These are phyloP conservation scores for Panaeolus cyanescens DNA, from an alignment of 768 basidiomycete genomes.

Conservation along the genomic window DNA sequence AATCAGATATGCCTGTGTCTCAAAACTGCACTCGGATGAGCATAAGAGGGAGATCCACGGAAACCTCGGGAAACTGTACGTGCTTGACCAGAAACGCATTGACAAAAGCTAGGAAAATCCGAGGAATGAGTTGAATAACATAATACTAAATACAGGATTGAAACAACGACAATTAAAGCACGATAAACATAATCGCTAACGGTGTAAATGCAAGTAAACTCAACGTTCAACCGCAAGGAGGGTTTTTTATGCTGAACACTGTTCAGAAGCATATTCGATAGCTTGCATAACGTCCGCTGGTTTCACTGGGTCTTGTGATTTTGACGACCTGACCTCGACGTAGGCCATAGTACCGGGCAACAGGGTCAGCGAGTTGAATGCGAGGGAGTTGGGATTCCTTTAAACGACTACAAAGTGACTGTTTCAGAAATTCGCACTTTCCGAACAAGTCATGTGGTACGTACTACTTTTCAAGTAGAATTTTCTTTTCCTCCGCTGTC, in stretches of 20 bases:
- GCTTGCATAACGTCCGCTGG: slow-evolving; percentile 90
- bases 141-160: slow-evolving; percentile 28
- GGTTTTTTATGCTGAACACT: background rate
- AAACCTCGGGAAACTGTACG: slow-evolving; percentile 21
- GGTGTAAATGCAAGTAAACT: background rate
- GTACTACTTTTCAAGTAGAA: slow-evolving; percentile 90
- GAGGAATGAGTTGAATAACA: slow-evolving; percentile 19
- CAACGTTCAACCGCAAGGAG: background rate
- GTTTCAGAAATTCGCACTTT: slow-evolving; percentile 10
- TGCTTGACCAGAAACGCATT: slow-evolving; percentile 7
- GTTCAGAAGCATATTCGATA: slow-evolving; percentile 86
- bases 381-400: slow-evolving; percentile 98
- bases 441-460: slow-evolving; percentile 33
- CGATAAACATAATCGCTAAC: slow-evolving; percentile 2
- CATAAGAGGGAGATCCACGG: slow-evolving; percentile 16
- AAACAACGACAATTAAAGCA: slow-evolving; percentile 17
- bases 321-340: slow-evolving; percentile 96
- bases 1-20: background rate
- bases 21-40: slow-evolving; percentile 1
- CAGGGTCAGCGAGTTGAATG: slow-evolving; percentile 94
- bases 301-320: slow-evolving; percentile 96
- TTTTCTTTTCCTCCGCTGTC: slow-evolving; percentile 81
- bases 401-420: slow-evolving; percentile 65
- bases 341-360: slow-evolving; percentile 98
- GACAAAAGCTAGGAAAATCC: slow-evolving; percentile 16